Evolutionary conservation across 2,329 filamentous ascomycete species (phyloP).

Genomic region (Epichloe brachyelytri): DNA sequence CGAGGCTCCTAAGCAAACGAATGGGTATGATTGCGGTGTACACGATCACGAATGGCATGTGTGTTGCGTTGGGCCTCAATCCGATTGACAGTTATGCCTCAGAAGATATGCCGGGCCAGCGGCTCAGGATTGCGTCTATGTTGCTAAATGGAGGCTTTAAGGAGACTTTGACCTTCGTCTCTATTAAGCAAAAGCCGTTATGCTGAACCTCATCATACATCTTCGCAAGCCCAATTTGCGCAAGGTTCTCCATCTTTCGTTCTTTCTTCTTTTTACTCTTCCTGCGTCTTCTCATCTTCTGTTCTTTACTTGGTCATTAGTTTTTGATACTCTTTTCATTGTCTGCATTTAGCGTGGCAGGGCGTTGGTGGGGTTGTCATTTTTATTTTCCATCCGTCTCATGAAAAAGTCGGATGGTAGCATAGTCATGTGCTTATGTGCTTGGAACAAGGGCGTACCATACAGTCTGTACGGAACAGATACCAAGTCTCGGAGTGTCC

Average conservation of each 20-base stretch:
- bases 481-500: not conserved
- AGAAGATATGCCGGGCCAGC: slow-evolving; percentile 44
- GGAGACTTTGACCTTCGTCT: slow-evolving; percentile 39
- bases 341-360: slow-evolving; percentile 1
- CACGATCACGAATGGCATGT: slow-evolving; percentile 63
- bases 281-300: not conserved
- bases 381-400: not conserved
- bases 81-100: slow-evolving; percentile 36
- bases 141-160: slow-evolving; percentile 55
- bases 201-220: not conserved
- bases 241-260: not conserved
- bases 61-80: slow-evolving; percentile 39
- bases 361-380: not conserved
- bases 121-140: slow-evolving; percentile 49
- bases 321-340: not conserved
- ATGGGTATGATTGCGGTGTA: slow-evolving; percentile 64
- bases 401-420: not conserved
- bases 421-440: not conserved
- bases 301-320: not conserved
- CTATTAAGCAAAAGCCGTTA: slow-evolving; percentile 14
- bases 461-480: not conserved
- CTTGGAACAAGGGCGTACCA: not conserved
- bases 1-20: slow-evolving; percentile 44
- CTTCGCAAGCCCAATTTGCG: not conserved
- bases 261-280: not conserved